Evolutionary conservation across 2,329 filamentous ascomycete species (phyloP).

Genomic region (Microdochium paspali): DNA sequence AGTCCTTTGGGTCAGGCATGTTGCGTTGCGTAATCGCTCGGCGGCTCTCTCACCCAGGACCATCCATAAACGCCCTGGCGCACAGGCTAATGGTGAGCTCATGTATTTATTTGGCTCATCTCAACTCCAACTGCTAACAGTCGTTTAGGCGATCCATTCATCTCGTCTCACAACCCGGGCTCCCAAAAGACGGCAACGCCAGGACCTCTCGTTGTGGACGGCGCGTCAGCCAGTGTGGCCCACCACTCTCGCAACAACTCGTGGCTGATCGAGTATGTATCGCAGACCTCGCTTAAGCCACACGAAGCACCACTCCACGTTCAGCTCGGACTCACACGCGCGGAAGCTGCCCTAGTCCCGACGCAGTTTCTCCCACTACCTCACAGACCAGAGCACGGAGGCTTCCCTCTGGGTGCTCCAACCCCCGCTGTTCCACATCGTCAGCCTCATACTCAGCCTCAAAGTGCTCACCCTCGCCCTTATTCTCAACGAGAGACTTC

Average conservation of each 20-base stretch:
- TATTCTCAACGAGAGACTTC: too few relatives aligned
- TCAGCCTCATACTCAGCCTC: not conserved
- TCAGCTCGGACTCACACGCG: not conserved
- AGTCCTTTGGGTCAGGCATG: constrained; percentile 6
- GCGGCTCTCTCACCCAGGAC: not conserved
- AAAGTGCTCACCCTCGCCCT: too few relatives aligned
- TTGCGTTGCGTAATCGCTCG: constrained; percentile 4
- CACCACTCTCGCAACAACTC: not conserved
- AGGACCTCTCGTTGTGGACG: constrained; percentile 14
- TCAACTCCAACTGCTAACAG: not conserved
- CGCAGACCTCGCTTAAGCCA: not conserved
- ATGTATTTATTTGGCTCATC: not conserved
- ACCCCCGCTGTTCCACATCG: not conserved
- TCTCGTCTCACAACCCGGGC: constrained; percentile 4
- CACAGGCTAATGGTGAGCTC: not conserved
- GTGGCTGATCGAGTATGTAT: not conserved
- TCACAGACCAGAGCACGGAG: not conserved
- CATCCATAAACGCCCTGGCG: not conserved
- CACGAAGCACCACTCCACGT: not conserved
- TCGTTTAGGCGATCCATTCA: not conserved
- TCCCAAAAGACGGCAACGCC: too few relatives aligned
- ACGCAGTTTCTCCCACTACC: not conserved
- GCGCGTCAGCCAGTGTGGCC: constrained; percentile 7
- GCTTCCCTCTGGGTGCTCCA: not conserved
- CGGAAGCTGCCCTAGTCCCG: not conserved